Evolutionary conservation across 2,329 filamentous ascomycete genomes (phyloP), one percentile per base, ranked within the genome.

Genomic region (Penicillium olsonii): DNA sequence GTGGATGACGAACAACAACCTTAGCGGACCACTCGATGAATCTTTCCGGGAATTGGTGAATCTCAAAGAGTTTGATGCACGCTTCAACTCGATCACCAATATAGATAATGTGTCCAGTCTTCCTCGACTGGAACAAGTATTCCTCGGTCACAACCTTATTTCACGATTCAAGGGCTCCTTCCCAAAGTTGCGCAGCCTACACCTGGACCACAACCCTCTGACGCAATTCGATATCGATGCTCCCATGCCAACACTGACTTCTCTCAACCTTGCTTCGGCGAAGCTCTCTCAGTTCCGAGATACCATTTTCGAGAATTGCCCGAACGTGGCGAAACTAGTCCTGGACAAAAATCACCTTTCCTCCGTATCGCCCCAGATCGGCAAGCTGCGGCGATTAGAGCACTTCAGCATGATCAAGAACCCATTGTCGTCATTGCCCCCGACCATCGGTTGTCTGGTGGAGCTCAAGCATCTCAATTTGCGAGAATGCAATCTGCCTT

Each of bases 291-390:
- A 91, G 64, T 85, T 99, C 44, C 84, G 84, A 7, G 94, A 96
- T 66, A 86, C 88, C 38, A 82, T 92, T 12, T 97, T 96, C 66
- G 85, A 87, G 58, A 91, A 92, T 65, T 85, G 97, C 74, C 82
- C 88, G 8, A 94, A 91, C 61, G 72, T 99, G 37, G 90, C 92
- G 50, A 91, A 92, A 62, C 80, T 99, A 18, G 87, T 92, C 15
- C 78, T 99, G 45, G 92, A 96, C 72, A 92, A 90, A 67, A 99
- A 99, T 64, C 95, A 96, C 67, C 95, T 99, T 61, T 91, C 94
- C 0, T 92, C 90, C 1, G 76, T 99, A 19, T 94, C 92, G 0
- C 81, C 84, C 46, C 87, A 95, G 53, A 88, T 99, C 52, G 92
- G 92, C 14, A 88, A 87, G 55, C 75, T 99, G 37, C 84, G 83